Base-by-base conservation (phyloP, 805 yeast species). In the Saccharomycopsis capsularis region DNA sequence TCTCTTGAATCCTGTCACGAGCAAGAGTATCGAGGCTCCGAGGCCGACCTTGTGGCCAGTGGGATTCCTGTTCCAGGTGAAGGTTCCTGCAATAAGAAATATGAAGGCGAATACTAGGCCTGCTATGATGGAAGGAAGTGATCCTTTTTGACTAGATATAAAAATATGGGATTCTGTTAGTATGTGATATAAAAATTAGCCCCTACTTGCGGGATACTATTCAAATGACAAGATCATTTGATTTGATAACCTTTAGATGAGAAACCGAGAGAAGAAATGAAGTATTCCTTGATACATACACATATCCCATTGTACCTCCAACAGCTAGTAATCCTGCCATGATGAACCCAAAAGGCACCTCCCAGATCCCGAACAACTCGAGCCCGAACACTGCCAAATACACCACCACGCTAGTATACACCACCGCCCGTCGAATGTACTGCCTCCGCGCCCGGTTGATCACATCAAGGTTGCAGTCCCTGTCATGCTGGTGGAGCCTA, bases 341-440 rank as follows among this genome's bases (percentile, higher is more conserved):
- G 32, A 49, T 34, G 29, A 39, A 49, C 3, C 52, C 52, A 21
- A 44, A 45, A 3, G 52, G 52, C n/a, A 45, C 24, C 5, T 24
- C 40, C 9, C 44, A 7, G 4, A 49, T 35, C 22, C 37, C 43
- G n/a, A 44, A 35, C 6, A 45, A 9, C 29, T 49, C 52, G 21
- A 49, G 32, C 19, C 35, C 34, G 21, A 45, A 19, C 19, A 49
- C 22, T 3, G 18, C 19, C 13, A 27, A 6, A 21, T 46, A 49
- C 27, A 25, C 15, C 15, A 24, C 18, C 16, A 49, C 9, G 23
- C 18, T 36, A 7, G 23, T 11, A 18, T 18, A 30, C 7, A 49
- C 24, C 18, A 29, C 29, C 6, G 22, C 13, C 4, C 25, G 34
- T 36, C 32, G 21, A 3, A 27, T 40, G 4, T n/a, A 15, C 15